Percentiles rank a stretch among this genome's conserved stretches.
Evolutionary conservation across 805 yeast species (phyloP).

Genomic region (Saturnispora gosingensis): DNA sequence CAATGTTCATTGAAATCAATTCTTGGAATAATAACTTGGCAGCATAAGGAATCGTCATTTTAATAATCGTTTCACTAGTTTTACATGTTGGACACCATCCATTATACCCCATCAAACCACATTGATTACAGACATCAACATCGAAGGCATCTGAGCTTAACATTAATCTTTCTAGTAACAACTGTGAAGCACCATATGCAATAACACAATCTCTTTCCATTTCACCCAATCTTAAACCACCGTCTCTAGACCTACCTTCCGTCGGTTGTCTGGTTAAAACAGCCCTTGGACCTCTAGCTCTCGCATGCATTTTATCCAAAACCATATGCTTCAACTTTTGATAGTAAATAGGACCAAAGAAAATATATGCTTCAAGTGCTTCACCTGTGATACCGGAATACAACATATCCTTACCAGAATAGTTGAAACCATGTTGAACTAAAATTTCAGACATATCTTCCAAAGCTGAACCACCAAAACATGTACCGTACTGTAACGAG

Average conservation of each 20-base stretch:
- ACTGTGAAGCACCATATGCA: conserved; percentile 97
- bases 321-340: conserved; percentile 99
- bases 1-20: conserved; percentile 95
- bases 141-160: conserved; percentile 96
- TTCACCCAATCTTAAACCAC: conserved; percentile 97
- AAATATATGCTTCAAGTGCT: conserved; percentile 91
- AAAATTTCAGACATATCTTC: conserved; percentile 90
- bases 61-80: conserved; percentile 74
- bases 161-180: conserved; percentile 90
- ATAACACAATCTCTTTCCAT: conserved; percentile 99
- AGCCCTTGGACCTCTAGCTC: conserved; percentile 98
- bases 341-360: conserved; percentile 97
- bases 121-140: conserved; percentile 85
- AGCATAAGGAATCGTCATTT: conserved; percentile 98
- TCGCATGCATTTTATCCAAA: conserved; percentile 97
- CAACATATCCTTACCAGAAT: conserved; percentile 95
- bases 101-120: conserved; percentile 96
- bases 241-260: conserved; percentile 97
- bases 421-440: conserved; percentile 84
- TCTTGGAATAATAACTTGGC: conserved; percentile 97
- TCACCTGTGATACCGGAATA: conserved; percentile 98
- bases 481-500: conserved; percentile 87
- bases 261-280: conserved; percentile 97
- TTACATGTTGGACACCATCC: conserved; percentile 98
- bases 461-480: conserved; percentile 95